Evolutionary conservation across 1,284 basidiomycete genomes (phyloP), one percentile per base, ranked within the genome.

Genomic region (Meira miltonrushii): DNA sequence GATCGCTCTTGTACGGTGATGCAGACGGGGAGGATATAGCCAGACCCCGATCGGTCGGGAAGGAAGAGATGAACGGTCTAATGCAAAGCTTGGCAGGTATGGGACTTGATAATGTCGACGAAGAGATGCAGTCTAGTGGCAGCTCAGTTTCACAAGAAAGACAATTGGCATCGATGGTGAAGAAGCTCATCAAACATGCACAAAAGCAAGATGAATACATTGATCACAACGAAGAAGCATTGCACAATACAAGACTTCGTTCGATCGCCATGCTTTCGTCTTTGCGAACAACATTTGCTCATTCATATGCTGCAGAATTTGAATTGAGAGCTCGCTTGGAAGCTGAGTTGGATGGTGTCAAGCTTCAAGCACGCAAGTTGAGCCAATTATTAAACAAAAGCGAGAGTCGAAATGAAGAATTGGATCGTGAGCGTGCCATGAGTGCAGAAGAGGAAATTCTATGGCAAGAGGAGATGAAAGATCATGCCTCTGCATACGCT

Each of bases 281-380:
- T 15, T 61, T 73, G 41, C 68, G 65, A 46, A 70, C 73, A 19
- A 66, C 69, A 4, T 69, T 71, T 39, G 64, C 72, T 6, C 71
- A 74, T 41, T 63, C 69, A 25, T 67, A 71, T 5, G 61, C 65
- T 2, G 65, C 69, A 1, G 68, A 74, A 55, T 67, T 64, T 52
- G 60, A 58, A n/a, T 54, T 68, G 28, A 64, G 66, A 19, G 68
- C 67, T 37, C 68, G 73, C 12, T 64, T 74, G 19, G 72, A 75
- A 33, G 74, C 71, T 44, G 74, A 77, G 55, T 54, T 77, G n/a
- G 66, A 68, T 5, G 74, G 73, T 10, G 70, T 67, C 60, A 69
- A 71, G 49, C 64, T 68, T 0, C 72, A 75, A 52, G 72, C 73
- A 46, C 65, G 66, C 51, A 77, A 72, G 71, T 72, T 77, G 47